Evolutionary conservation across 305 asterid genomes (phyloP), one percentile per base, ranked within the genome.

Genomic region (Rubia tinctorum): DNA sequence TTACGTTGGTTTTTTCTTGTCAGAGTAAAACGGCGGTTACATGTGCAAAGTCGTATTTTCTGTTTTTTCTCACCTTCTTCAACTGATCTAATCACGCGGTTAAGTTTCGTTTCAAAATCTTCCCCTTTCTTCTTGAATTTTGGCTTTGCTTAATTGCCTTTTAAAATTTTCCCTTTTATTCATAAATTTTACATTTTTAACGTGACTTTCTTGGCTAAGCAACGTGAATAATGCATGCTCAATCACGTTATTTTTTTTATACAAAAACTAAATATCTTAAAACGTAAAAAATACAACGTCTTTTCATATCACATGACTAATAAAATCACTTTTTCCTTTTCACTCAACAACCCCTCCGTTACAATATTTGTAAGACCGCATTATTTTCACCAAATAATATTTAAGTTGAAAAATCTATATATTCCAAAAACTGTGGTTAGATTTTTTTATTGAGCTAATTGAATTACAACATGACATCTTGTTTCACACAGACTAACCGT

Each of bases 11-110:
- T 15, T n/a, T n/a, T n/a, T n/a, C n/a, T n/a, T n/a, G n/a, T n/a
- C n/a, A n/a, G n/a, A n/a, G n/a, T n/a, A 14, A 51, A 64, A 66
- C 68, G 47, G 73, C 78, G 45, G 60, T 75, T 73, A 65, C 14
- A 15, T 42, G 45, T 37, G 5, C 12, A 25, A 55, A 66, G 14
- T 74, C 66, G 43, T 34, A 9, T 37, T 45, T 25, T 64, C 53
- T 27, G 71, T 66, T 66, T 20, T 23, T 17, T n/a, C 14, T 70
- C 58, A 27, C 5, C 40, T 67, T 67, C 59, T 67, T 3, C 15
- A 25, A 27, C 34, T 30, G 15, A 4, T 11, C 49, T 7, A 44
- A 44, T 17, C 63, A 75, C 78, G 47, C 73, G 73, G 62, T 25
- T 66, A 74, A 74, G 78, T 43, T 65, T 27, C 56, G 55, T 34